Conservation (phyloP, 2,329 filamentous ascomycete genomes). For the Calonectria pseudoreteaudii region DNA sequence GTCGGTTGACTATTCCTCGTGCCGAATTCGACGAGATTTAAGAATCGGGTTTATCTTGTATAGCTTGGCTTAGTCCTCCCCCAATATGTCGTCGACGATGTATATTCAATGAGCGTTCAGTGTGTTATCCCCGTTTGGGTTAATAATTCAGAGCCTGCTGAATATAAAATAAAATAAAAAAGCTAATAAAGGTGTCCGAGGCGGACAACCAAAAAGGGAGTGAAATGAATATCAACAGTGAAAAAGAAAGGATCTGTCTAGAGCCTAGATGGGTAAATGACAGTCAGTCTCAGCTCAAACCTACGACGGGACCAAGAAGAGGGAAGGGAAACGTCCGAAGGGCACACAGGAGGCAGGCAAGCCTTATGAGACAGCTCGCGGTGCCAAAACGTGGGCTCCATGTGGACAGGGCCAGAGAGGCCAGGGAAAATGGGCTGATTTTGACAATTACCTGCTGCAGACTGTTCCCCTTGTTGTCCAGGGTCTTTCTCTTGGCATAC, state of each 20-base stretch:
- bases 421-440: conserved; percentile 31
- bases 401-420: conserved; percentile 5
- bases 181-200: conserved; percentile 17
- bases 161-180: conserved; percentile 43
- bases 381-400: background rate
- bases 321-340: conserved; percentile 6
- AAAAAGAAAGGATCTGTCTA: conserved; percentile 46
- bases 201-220: conserved; percentile 42
- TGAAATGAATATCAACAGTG: conserved; percentile 2
- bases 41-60: background rate
- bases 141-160: conserved; percentile 67
- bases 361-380: conserved; percentile 17
- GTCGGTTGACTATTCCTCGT: background rate
- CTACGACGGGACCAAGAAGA: conserved; percentile 34
- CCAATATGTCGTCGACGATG: background rate
- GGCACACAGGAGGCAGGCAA: background rate
- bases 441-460: conserved; percentile 25
- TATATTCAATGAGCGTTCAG: background rate
- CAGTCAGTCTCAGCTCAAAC: background rate
- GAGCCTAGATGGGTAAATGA: conserved; percentile 30
- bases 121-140: background rate
- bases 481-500: conserved; percentile 12
- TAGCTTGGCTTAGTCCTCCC: background rate
- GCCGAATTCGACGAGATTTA: background rate
- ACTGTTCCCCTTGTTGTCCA: conserved; percentile 3